A percentile compares a stretch with the other conserved stretches of the same genome.
phyloP scores from a whole-genome alignment of 306 rosid species.

The Erythrophleum fordii region DNA sequence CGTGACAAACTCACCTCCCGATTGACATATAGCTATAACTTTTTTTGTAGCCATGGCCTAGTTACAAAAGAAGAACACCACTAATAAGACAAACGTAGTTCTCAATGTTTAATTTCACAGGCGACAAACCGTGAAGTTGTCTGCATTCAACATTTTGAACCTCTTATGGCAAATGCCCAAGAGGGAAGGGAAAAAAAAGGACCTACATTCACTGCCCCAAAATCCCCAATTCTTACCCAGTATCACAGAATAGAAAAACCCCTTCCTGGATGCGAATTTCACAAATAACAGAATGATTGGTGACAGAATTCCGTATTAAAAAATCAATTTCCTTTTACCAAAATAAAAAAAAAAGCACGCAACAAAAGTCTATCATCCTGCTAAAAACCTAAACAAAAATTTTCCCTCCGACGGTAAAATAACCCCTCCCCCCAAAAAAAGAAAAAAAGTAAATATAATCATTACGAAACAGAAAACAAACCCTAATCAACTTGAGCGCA shows the following conservation, averaged over 20 bases:
- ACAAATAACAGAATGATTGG: slow-evolving; percentile 16
- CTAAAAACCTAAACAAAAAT: background rate
- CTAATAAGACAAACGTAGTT: slow-evolving; percentile 13
- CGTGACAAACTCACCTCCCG: slow-evolving; percentile 85
- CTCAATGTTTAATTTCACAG: slow-evolving; percentile 15
- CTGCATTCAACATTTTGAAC: slow-evolving; percentile 35
- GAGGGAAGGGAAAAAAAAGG: background rate
- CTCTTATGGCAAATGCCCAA: slow-evolving; percentile 4
- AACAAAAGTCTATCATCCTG: background rate
- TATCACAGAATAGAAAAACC: background rate
- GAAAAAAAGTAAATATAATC: background rate
- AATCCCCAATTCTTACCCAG: background rate
- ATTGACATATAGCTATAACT: slow-evolving; percentile 92
- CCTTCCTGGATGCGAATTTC: slow-evolving; percentile 7
- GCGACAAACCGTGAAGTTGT: slow-evolving; percentile 18
- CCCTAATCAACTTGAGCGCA: slow-evolving; percentile 36
- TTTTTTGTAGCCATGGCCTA: slow-evolving; percentile 75
- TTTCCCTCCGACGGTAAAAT: slow-evolving; percentile 1
- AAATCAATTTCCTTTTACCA: background rate
- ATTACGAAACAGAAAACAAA: background rate
- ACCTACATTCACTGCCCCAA: slow-evolving; percentile 25
- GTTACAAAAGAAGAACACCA: background rate
- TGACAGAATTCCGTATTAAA: slow-evolving; percentile 9
- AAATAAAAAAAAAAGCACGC: background rate
- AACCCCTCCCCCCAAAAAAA: background rate